Evolutionary conservation across 2,329 filamentous ascomycete species (phyloP).

Genomic region (Dactylellina parvicollis): DNA sequence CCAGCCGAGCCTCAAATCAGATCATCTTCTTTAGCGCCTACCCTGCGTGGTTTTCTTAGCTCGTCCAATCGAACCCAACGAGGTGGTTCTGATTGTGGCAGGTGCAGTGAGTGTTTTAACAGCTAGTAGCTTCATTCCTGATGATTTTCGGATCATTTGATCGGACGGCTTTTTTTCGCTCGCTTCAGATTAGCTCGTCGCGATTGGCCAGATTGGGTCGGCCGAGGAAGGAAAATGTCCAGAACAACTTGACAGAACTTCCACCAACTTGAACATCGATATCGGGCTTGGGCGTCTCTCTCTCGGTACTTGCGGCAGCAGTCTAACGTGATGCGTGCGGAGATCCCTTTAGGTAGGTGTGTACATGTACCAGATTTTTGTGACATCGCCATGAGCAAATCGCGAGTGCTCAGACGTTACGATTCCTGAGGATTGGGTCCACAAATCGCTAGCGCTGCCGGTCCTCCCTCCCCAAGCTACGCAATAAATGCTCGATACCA

Average conservation of each 20-base stretch:
- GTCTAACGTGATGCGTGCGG: not conserved
- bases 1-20: conserved; percentile 37
- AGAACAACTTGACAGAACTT: not conserved
- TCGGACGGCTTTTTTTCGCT: conserved; percentile 38
- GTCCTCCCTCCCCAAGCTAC: no score
- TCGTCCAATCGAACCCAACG: conserved; percentile 6
- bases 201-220: conserved; percentile 9
- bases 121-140: not conserved
- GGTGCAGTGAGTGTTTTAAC: conserved; percentile 45
- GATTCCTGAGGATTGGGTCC: no score
- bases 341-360: not conserved
- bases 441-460: no score
- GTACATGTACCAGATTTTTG: not conserved
- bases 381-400: not conserved
- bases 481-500: no score
- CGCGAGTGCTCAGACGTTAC: not conserved
- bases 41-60: conserved; percentile 16
- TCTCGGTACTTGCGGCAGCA: no score
- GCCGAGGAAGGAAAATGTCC: not conserved
- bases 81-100: conserved; percentile 31
- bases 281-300: no score
- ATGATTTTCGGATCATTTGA: conserved; percentile 39
- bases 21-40: conserved; percentile 26
- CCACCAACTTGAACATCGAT: no score
- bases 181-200: conserved; percentile 27